Evolutionary conservation across 257 asterid genomes (phyloP).

Genomic region (Echium plantagineum): DNA sequence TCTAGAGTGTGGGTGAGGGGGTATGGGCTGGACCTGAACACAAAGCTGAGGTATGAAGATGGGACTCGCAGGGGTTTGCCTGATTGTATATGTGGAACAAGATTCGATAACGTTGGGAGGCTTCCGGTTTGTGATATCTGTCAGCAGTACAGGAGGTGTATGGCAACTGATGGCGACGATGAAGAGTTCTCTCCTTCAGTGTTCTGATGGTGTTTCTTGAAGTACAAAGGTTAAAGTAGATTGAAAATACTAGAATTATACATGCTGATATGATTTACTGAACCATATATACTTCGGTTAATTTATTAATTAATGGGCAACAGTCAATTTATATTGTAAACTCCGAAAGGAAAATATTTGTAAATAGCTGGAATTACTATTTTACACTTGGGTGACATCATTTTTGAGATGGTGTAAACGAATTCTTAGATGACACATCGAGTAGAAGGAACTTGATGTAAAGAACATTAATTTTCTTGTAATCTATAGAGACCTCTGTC

Average conservation of each 20-base stretch:
- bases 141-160: slow-evolving; percentile 18
- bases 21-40: slow-evolving; percentile 39
- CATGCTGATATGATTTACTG: too few species aligned
- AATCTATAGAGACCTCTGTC: not conserved
- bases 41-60: slow-evolving; percentile 53
- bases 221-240: not conserved
- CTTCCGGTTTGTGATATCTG: slow-evolving; percentile 18
- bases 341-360: too few species aligned
- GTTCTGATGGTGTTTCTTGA: slow-evolving; percentile 11
- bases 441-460: not conserved
- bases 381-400: not conserved
- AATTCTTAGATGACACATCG: not conserved
- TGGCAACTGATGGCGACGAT: slow-evolving; percentile 13
- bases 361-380: too few species aligned
- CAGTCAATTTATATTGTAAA: too few species aligned
- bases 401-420: not conserved
- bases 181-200: slow-evolving; percentile 1
- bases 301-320: too few species aligned
- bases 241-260: not conserved
- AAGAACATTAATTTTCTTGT: not conserved
- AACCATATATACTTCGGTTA: too few species aligned
- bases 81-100: slow-evolving; percentile 17
- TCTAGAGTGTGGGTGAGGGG: slow-evolving; percentile 70
- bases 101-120: slow-evolving; percentile 17
- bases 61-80: slow-evolving; percentile 19